phyloP scores from a whole-genome alignment of 179 eudicot genomes.

The Amaranthus tricolor region DNA sequence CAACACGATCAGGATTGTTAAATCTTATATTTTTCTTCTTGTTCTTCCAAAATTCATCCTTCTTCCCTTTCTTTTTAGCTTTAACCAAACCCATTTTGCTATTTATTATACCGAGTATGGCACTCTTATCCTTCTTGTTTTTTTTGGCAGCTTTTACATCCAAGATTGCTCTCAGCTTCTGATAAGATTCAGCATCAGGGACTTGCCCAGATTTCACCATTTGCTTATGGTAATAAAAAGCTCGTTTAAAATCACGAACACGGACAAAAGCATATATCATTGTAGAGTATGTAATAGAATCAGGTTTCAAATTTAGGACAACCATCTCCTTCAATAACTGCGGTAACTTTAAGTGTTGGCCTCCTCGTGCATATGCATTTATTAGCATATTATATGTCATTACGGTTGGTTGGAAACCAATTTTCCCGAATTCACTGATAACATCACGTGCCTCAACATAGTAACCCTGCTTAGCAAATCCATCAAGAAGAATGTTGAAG shows the following conservation, averaged over 20 bases:
- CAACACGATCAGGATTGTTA: constrained; percentile 28
- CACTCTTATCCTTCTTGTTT: constrained; percentile 77
- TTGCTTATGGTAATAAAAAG: constrained; percentile 76
- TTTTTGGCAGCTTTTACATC: constrained; percentile 76
- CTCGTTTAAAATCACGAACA: constrained; percentile 84
- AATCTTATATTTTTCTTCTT: constrained; percentile 43
- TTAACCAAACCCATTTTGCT: constrained; percentile 69
- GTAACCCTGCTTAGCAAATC: constrained; percentile 89
- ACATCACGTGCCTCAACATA: constrained; percentile 89
- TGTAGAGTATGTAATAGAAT: constrained; percentile 76
- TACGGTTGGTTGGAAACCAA: constrained; percentile 77
- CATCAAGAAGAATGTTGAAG: constrained; percentile 81
- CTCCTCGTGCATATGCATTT: constrained; percentile 93
- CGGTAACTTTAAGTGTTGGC: constrained; percentile 74
- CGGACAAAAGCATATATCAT: constrained; percentile 89
- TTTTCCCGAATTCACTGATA: constrained; percentile 67
- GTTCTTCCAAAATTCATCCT: constrained; percentile 94
- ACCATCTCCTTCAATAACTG: constrained; percentile 84
- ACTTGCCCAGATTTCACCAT: constrained; percentile 88
- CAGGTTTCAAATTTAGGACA: constrained; percentile 66
- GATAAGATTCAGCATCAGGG: constrained; percentile 72
- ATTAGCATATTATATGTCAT: constrained; percentile 95
- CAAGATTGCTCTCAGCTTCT: constrained; percentile 73
- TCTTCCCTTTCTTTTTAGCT: constrained; percentile 64
- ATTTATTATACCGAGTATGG: constrained; percentile 71